Conservation (phyloP, 768 basidiomycete species). For the Arthromyces matolae region DNA sequence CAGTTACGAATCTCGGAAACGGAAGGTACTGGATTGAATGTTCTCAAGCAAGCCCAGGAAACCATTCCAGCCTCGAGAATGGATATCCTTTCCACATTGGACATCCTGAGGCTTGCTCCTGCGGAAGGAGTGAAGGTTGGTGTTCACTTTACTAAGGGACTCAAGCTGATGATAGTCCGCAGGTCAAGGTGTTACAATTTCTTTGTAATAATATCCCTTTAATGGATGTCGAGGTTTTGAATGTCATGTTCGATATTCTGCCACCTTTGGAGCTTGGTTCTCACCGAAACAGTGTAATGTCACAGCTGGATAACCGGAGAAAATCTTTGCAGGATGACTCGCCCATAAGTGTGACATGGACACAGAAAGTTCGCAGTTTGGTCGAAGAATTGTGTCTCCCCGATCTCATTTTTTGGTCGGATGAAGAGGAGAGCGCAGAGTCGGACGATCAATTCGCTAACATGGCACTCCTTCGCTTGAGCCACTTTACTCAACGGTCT, state of each 20-base stretch:
- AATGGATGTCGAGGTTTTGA: conserved; percentile 18
- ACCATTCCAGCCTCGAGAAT: conserved; percentile 25
- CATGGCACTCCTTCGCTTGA: conserved; percentile 45
- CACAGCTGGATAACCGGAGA: conserved; percentile 11
- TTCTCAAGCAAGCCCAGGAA: conserved; percentile 17
- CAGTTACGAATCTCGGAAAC: conserved; percentile 41
- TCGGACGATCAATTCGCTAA: conserved; percentile 38
- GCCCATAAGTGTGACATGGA: conserved; percentile 25
- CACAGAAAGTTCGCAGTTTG: conserved; percentile 26
- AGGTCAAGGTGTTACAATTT: conserved; percentile 30
- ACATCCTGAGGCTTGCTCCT: conserved; percentile 33
- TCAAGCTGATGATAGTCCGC: conserved; percentile 1
- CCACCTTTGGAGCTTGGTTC: conserved; percentile 17
- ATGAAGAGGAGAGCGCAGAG: conserved; percentile 44
- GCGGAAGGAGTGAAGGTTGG: conserved; percentile 32
- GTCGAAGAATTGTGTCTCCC: conserved; percentile 41
- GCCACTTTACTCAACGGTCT: conserved; percentile 40
- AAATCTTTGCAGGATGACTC: neutral
- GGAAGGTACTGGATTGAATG: conserved; percentile 29
- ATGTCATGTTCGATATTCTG: conserved; percentile 17
- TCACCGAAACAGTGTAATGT: conserved; percentile 15
- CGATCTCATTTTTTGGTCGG: conserved; percentile 51
- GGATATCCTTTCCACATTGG: conserved; percentile 34
- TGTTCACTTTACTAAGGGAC: conserved; percentile 9
- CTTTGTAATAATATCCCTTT: conserved; percentile 22